Evolutionary conservation across 345 rosid genomes (phyloP).

Genomic region (Laguncularia racemosa): DNA sequence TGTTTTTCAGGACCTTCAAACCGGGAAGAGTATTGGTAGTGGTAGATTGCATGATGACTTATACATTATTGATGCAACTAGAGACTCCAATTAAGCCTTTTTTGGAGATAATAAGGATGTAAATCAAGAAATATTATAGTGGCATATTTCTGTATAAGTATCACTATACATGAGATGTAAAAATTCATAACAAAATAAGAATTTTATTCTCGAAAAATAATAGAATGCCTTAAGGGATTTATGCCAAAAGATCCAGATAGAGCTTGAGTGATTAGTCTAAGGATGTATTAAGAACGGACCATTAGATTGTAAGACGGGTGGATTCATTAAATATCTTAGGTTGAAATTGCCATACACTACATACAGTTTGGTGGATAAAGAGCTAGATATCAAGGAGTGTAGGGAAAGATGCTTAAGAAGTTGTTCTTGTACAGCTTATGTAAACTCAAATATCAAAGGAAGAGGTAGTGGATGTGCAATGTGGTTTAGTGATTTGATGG

Average conservation of each 20-base stretch:
- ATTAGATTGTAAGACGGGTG: constrained; percentile 23
- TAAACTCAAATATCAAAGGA: constrained; percentile 14
- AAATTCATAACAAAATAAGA: no score
- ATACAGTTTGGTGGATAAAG: constrained; percentile 11
- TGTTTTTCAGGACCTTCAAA: no score
- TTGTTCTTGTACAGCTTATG: constrained; percentile 33
- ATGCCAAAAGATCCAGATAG: constrained; percentile 26
- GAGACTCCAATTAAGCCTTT: no score
- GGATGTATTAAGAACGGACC: constrained; percentile 32
- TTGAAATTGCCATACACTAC: constrained; percentile 35
- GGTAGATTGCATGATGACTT: no score
- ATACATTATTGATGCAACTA: no score
- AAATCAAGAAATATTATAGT: no score
- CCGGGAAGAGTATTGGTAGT: no score
- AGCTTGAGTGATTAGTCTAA: constrained; percentile 25
- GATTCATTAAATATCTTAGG: constrained; percentile 18
- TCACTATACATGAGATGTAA: no score
- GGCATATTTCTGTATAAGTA: no score
- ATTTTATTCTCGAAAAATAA: no score
- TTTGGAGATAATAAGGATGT: no score
- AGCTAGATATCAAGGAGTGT: constrained; percentile 21
- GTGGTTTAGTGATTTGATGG: constrained; percentile 26
- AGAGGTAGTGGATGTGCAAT: constrained; percentile 30
- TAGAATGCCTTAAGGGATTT: constrained; percentile 39
- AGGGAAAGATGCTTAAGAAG: constrained; percentile 18